phyloP scores from a whole-genome alignment of 2,329 filamentous ascomycete genomes.

The Fusarium nurragi region DNA sequence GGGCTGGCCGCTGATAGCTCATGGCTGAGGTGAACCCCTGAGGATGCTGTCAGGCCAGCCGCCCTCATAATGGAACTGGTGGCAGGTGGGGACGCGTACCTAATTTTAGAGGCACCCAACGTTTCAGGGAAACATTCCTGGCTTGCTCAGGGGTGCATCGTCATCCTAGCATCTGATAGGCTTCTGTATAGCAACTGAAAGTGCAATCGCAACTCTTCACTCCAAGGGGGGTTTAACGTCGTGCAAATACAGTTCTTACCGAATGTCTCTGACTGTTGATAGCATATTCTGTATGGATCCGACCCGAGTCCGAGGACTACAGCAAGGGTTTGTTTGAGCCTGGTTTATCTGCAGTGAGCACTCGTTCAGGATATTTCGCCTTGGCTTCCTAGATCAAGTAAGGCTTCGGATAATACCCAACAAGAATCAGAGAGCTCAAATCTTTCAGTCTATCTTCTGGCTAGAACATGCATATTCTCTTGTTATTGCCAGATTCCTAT shows the following conservation, averaged over 20 bases:
- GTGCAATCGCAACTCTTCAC: neutral
- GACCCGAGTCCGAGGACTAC: neutral
- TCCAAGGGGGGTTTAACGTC: neutral
- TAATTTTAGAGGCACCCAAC: constrained; percentile 33
- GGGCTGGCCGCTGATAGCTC: too few relatives aligned
- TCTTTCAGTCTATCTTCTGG: neutral
- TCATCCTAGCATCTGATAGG: neutral
- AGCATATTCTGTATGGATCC: neutral
- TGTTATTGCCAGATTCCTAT: neutral
- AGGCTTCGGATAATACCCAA: neutral
- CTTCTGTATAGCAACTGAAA: neutral
- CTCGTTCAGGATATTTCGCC: constrained; percentile 1
- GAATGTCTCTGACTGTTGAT: neutral
- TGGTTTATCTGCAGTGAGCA: constrained; percentile 20
- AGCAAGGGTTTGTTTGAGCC: neutral
- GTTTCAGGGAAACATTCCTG: constrained; percentile 33
- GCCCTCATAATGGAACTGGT: constrained; percentile 27
- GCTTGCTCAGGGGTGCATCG: constrained; percentile 21
- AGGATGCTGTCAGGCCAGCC: neutral
- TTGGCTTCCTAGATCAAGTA: neutral
- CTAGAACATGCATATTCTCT: neutral
- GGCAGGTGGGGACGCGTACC: constrained; percentile 18
- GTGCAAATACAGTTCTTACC: neutral
- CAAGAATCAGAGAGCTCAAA: neutral
- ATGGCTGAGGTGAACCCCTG: constrained; percentile 24